These are phyloP conservation scores for Hypoxylon perforatum DNA, from an alignment of 495 filamentous ascomycete species.

Conservation along the genomic window DNA sequence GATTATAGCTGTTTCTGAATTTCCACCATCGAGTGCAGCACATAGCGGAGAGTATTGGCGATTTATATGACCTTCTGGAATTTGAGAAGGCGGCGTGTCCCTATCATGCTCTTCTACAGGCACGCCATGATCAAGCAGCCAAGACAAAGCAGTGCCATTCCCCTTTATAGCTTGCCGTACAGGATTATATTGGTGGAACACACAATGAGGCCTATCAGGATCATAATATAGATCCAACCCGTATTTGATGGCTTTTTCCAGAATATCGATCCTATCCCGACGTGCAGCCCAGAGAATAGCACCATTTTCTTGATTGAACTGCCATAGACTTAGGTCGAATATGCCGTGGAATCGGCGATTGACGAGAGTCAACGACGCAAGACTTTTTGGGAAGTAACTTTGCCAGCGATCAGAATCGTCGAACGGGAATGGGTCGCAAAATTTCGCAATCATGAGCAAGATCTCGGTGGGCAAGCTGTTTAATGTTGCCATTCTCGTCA, in stretches of 20 bases:
- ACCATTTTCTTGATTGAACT: neutral
- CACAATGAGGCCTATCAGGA: too few relatives aligned
- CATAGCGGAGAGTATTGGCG: slow-evolving; percentile 4
- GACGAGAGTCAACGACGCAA: slow-evolving; percentile 19
- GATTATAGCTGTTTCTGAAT: slow-evolving; percentile 4
- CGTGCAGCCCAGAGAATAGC: slow-evolving; percentile 8
- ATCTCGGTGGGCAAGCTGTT: slow-evolving; percentile 10
- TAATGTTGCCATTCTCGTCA: slow-evolving; percentile 4
- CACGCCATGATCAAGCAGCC: slow-evolving; percentile 27
- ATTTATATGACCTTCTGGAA: neutral
- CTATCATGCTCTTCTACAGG: slow-evolving; percentile 10
- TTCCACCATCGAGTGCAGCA: neutral
- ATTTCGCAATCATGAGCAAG: neutral
- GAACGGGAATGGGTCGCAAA: too few relatives aligned
- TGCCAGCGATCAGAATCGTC: too few relatives aligned
- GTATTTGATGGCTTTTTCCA: slow-evolving; percentile 19
- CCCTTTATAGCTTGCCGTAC: slow-evolving; percentile 1
- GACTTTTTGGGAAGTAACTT: neutral
- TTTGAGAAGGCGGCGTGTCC: neutral
- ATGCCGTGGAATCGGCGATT: slow-evolving; percentile 19
- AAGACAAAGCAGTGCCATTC: slow-evolving; percentile 1
- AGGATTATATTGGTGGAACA: neutral
- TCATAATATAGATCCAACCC: too few relatives aligned
- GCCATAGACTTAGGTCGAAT: slow-evolving; percentile 24
- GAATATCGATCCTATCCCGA: slow-evolving; percentile 22